Evolutionary conservation across 495 filamentous ascomycete species (phyloP), one percentile per base, ranked within the genome.

Genomic region (Hamigera avellanea): DNA sequence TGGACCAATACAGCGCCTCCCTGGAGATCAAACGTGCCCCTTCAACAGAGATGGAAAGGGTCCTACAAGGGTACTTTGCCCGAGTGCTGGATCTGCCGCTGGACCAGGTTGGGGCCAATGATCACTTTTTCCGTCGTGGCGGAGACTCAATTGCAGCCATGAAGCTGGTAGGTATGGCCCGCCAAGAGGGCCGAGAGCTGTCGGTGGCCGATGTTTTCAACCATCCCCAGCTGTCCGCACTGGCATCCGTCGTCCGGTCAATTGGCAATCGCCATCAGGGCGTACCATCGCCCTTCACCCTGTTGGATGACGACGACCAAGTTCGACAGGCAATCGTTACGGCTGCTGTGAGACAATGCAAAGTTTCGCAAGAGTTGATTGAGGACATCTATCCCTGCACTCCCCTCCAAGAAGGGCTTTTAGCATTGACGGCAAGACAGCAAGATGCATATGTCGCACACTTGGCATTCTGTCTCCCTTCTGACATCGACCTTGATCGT

Each of bases 371-470:
- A 2, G 43, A 49, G 6, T 26, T 13, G 0, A 52, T 80, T n/a
- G 62, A 71, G 35, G 75, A 78, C 44, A 46, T 75, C 0, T 78
- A 73, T 39, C 69, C 71, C 6, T 76, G 73, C 52, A 76, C 72
- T 0, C 70, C 75, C 3, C 47, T 77, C 6, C 76, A 80, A 45
- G 73, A 75, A 48, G 73, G 63, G 0, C 53, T 78, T 7, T 62
- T 72, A 48, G 64, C 64, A 2, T 42, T 76, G 4, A 69, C 73
- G 1, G 55, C 57, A 18, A 63, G 69, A 37, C 44, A 62, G 12
- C 53, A 48, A 8, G 65, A 61, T 10, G 59, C 66, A 3, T 76
- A 76, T 37, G 61, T 76, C 1, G 61, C 61, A 2, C 59, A 62
- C 19, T 46, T 54, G 17, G 42, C 44, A 4, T 53, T 61, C 13